Conservation (phyloP, 305 asterid genomes). For the Fraxinus latifolia region DNA sequence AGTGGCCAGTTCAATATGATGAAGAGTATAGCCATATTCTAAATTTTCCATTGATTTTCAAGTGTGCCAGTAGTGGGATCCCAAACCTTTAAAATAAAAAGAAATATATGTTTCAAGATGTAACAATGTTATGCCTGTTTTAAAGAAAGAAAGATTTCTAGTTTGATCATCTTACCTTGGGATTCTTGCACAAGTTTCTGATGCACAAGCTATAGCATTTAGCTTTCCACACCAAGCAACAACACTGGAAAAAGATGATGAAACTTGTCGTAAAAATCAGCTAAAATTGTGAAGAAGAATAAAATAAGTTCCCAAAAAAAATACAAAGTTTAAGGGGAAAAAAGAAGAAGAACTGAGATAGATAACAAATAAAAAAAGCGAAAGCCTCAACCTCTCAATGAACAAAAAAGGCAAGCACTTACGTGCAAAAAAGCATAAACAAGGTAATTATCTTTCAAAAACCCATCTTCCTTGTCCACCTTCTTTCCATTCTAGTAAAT, state of each 20-base stretch:
- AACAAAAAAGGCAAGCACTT: background rate
- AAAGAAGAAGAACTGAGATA: background rate
- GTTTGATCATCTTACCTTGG: slow-evolving; percentile 63
- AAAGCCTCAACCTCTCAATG: background rate
- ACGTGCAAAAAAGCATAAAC: background rate
- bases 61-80: background rate
- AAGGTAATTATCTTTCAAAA: background rate
- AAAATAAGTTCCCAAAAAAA: background rate
- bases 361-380: background rate
- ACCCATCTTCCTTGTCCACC: background rate
- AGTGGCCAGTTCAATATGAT: background rate
- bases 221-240: slow-evolving; percentile 99
- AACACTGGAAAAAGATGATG: slow-evolving; percentile 51
- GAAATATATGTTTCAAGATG: background rate
- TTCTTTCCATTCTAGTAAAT: background rate
- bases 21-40: background rate
- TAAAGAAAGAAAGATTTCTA: background rate
- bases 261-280: slow-evolving; percentile 5
- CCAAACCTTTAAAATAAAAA: background rate
- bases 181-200: slow-evolving; percentile 97
- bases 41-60: background rate
- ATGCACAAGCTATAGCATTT: slow-evolving; percentile 93
- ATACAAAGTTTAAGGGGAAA: background rate
- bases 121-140: slow-evolving; percentile 1
- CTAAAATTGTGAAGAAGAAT: slow-evolving; percentile 2